Percentiles rank a stretch among this genome's conserved stretches.
Evolutionary conservation across 1,139 yeast genomes (phyloP).

Genomic region (Sporopachydermia cereana): DNA sequence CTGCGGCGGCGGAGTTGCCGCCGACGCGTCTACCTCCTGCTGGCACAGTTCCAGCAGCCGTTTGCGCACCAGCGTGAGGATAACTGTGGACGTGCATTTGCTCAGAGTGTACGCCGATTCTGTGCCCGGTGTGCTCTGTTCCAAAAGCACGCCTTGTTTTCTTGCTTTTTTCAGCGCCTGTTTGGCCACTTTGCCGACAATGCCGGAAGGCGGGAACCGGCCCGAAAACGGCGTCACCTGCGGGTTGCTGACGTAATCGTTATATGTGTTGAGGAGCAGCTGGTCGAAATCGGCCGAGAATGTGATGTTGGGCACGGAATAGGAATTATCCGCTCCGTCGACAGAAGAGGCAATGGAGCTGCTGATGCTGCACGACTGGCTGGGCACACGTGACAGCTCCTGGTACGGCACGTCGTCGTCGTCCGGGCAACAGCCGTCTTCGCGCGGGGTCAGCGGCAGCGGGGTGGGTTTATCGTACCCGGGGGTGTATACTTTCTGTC

Average conservation of each 20-base stretch:
- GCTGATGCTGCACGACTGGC: conserved; percentile 1
- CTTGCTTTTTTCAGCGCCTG: conserved; percentile 20
- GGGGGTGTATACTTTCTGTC: conserved; percentile 3
- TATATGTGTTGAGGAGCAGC: conserved; percentile 13
- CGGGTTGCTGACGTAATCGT: conserved; percentile 20
- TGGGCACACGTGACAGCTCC: not conserved
- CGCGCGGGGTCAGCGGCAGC: not conserved
- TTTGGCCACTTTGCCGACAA: conserved; percentile 25
- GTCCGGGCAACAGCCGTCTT: not conserved
- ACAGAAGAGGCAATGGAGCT: conserved; percentile 4
- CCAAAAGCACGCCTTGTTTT: conserved; percentile 17
- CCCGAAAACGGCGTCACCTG: conserved; percentile 26
- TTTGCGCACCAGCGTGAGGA: conserved; percentile 21
- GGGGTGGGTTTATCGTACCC: not conserved
- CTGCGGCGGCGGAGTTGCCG: not conserved
- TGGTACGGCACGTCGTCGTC: not conserved
- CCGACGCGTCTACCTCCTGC: not conserved
- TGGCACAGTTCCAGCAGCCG: conserved; percentile 17
- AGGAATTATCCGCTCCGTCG: not conserved
- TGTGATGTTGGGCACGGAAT: not conserved
- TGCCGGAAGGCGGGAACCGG: conserved; percentile 24
- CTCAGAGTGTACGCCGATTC: not conserved
- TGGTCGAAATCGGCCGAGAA: conserved; percentile 4
- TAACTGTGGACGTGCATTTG: conserved; percentile 5
- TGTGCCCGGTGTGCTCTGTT: conserved; percentile 9